phyloP scores from a whole-genome alignment of 116 monocot species.

The Trichopus zeylanicus region DNA sequence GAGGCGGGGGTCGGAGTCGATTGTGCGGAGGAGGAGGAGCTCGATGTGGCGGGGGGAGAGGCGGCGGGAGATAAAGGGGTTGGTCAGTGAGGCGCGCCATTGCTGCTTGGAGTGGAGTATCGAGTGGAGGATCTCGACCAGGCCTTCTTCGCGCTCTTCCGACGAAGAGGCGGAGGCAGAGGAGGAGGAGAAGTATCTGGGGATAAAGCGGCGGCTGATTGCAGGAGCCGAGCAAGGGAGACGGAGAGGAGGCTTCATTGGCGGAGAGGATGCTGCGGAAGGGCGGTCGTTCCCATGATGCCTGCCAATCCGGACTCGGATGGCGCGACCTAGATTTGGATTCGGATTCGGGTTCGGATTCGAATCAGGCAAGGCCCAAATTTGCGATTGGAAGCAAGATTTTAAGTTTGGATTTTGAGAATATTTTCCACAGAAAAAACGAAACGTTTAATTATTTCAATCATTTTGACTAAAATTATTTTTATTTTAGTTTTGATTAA shows the following conservation, averaged over 20 bases:
- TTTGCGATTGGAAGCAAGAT: too few relatives aligned
- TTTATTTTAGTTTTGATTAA: too few relatives aligned
- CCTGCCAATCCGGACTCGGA: too few relatives aligned
- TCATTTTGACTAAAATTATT: too few relatives aligned
- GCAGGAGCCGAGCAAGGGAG: background rate
- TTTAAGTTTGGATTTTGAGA: too few relatives aligned
- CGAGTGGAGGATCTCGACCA: slow-evolving; percentile 44
- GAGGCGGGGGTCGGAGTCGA: slow-evolving; percentile 24
- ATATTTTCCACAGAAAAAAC: too few relatives aligned
- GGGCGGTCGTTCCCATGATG: too few relatives aligned
- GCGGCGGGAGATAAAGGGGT: slow-evolving; percentile 36
- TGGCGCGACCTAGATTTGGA: too few relatives aligned
- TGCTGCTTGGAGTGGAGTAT: slow-evolving; percentile 40
- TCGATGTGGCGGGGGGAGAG: slow-evolving; percentile 41
- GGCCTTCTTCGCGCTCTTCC: slow-evolving; percentile 32
- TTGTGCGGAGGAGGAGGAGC: slow-evolving; percentile 30
- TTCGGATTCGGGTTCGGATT: too few relatives aligned
- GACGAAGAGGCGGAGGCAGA: background rate
- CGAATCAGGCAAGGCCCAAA: too few relatives aligned
- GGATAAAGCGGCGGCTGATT: background rate
- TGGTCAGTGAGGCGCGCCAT: slow-evolving; percentile 40
- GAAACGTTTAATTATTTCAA: too few relatives aligned
- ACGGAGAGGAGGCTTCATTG: background rate
- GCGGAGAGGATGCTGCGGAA: too few relatives aligned
- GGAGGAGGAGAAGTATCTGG: background rate